phyloP scores from a whole-genome alignment of 2,329 filamentous ascomycete species.

The Aotearoamyces nothofagi region DNA sequence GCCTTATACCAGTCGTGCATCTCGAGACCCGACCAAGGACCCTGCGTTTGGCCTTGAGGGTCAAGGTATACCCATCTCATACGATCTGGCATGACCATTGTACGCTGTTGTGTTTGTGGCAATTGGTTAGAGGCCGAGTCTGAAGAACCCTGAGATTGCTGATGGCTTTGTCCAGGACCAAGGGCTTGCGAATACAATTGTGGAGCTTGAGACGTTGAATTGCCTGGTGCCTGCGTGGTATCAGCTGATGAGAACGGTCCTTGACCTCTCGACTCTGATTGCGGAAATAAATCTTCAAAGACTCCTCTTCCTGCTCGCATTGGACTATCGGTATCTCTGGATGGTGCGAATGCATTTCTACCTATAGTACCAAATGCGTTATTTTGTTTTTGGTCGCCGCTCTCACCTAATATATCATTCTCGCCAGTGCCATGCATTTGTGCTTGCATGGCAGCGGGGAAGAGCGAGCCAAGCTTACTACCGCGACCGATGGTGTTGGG shows the following conservation, averaged over 20 bases:
- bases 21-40: constrained; percentile 88
- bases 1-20: constrained; percentile 99
- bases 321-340: constrained; percentile 43
- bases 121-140: constrained; percentile 51
- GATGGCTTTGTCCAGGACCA: constrained; percentile 15
- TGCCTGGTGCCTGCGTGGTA: constrained; percentile 9
- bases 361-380: constrained; percentile 55
- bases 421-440: constrained; percentile 72
- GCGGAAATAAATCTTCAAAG: constrained; percentile 32
- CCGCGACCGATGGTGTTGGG: constrained; percentile 53
- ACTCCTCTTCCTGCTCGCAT: constrained; percentile 36
- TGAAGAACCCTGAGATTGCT: constrained; percentile 17
- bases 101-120: constrained; percentile 54
- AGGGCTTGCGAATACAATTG: constrained; percentile 3
- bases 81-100: constrained; percentile 97
- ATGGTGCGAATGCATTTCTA: constrained; percentile 38
- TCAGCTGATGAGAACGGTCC: constrained; percentile 14
- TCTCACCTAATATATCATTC: constrained; percentile 41
- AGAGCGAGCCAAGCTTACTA: constrained; percentile 76
- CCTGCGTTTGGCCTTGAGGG: constrained; percentile 81
- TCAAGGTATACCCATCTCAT: constrained; percentile 99
- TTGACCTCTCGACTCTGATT: constrained; percentile 10
- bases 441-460: constrained; percentile 79
- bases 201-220: constrained; percentile 6
- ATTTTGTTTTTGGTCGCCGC: constrained; percentile 42